Base-by-base conservation (phyloP, 306 rosid species). In the Cicer judaicum region DNA sequence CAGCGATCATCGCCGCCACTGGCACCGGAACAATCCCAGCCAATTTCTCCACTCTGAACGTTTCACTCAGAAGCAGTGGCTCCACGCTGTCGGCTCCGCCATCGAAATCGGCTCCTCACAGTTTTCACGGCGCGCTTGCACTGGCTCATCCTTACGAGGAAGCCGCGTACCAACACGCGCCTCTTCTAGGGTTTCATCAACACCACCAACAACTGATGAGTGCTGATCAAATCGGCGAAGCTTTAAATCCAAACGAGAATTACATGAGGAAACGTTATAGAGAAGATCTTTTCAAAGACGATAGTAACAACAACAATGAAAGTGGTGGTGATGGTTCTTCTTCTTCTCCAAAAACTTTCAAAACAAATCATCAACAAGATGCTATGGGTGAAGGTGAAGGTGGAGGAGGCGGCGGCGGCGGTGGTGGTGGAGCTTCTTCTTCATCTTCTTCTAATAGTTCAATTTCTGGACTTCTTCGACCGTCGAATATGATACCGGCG, bases 11-110 rank as follows among this genome's bases (percentile, higher is more conserved):
- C 61, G 90, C 96, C 1, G 80, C 97, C 52, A 93, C 98, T 0
- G 98, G 98, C 0, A 93, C 97, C 2, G 98, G 98, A 7, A 93
- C 98, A 0, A 89, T 93, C 43, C 98, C 98, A 0, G 98, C 98
- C 1, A 93, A 93, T 70, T 93, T 89, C 84, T 93, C 98, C 0
- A 85, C 85, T 1, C 80, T 93, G 9, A 93, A 88, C 74, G 90
- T 93, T 40, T 93, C 98, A 1, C 86, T 93, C n/a, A 84, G 98
- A 0, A 89, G 90, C 73, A 89, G 87, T 41, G 92, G 92, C 8
- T 84, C 98, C 13, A 89, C 93, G 9, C 86, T 90, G 16, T 85
- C 97, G 1, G 95, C 90, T 19, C 96, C 91, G 54, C 87, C 91
- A 0, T 88, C 96, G 0, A 93, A 91, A 72, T 89, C 96, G 0